These are phyloP conservation scores for Dicorynia guianensis DNA, from an alignment of 306 rosid genomes.

Conservation along the genomic window DNA sequence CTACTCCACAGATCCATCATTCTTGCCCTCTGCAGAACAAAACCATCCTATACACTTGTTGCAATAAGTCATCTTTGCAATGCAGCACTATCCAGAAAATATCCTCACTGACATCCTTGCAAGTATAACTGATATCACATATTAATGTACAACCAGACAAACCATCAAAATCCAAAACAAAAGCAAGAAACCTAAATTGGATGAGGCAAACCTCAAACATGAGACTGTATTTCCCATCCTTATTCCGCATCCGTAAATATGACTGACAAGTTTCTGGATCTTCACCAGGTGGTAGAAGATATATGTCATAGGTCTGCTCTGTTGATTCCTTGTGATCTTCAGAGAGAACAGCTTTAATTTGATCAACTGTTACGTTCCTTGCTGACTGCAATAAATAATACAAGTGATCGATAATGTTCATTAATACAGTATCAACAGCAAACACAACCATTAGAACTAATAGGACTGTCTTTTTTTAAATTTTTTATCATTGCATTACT, in stretches of 20 bases:
- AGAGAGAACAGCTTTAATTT: conserved; percentile 73
- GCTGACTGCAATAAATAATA: conserved; percentile 72
- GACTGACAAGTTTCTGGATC: conserved; percentile 99
- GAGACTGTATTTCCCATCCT: conserved; percentile 98
- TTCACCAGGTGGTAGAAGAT: conserved; percentile 98
- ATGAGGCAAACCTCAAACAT: conserved; percentile 91
- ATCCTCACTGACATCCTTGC: neutral
- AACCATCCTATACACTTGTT: conserved; percentile 8
- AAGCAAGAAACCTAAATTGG: conserved; percentile 12
- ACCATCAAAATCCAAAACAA: conserved; percentile 14
- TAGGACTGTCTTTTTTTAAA: conserved; percentile 16
- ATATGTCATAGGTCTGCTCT: conserved; percentile 95
- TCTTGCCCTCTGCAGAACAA: neutral
- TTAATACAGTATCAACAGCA: conserved; percentile 13
- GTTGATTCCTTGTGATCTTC: conserved; percentile 76
- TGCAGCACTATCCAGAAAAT: conserved; percentile 23
- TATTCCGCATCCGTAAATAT: conserved; percentile 96
- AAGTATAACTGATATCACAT: conserved; percentile 9
- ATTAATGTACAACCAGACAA: conserved; percentile 22
- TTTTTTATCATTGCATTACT: conserved; percentile 11
- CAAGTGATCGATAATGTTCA: conserved; percentile 32
- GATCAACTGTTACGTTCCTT: conserved; percentile 67
- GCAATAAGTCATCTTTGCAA: neutral
- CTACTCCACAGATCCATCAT: conserved; percentile 11
- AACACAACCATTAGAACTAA: conserved; percentile 35